Conservation (phyloP, 768 basidiomycete species). For the Chalciporus chontae region DNA sequence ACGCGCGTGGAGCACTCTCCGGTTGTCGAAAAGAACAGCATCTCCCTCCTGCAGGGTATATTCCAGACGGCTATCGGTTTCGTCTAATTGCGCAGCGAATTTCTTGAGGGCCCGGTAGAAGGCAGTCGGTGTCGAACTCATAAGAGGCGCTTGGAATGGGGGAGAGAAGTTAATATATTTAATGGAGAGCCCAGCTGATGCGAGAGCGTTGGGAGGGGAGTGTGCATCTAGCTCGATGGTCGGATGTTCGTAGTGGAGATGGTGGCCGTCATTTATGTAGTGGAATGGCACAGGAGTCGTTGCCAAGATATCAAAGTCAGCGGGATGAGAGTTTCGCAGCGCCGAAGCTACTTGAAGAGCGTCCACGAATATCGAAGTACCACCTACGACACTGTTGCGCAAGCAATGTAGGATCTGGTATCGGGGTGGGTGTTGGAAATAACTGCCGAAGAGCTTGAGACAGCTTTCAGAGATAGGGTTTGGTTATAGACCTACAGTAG, state of each 20-base stretch:
- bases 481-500: slow-evolving; percentile 60
- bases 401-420: slow-evolving; percentile 93
- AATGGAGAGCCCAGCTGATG: slow-evolving; percentile 33
- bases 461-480: not conserved
- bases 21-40: slow-evolving; percentile 88
- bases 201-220: not conserved
- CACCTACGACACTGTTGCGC: slow-evolving; percentile 79
- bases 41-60: slow-evolving; percentile 80
- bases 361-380: slow-evolving; percentile 85
- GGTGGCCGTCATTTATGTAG: slow-evolving; percentile 88
- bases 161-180: slow-evolving; percentile 86
- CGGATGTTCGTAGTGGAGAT: slow-evolving; percentile 67
- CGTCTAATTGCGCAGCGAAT: slow-evolving; percentile 60
- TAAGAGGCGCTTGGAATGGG: slow-evolving; percentile 88
- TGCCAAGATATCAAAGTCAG: slow-evolving; percentile 56
- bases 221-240: slow-evolving; percentile 61
- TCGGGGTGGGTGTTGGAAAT: slow-evolving; percentile 87
- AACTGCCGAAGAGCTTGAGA: slow-evolving; percentile 44
- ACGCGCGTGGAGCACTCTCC: slow-evolving; percentile 83
- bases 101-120: slow-evolving; percentile 61
- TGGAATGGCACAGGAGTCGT: slow-evolving; percentile 76
- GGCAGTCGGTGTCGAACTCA: slow-evolving; percentile 40
- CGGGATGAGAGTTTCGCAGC: slow-evolving; percentile 45
- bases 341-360: slow-evolving; percentile 58
- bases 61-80: slow-evolving; percentile 46